Evolutionary conservation across 2,329 filamentous ascomycete species (phyloP), one percentile per base, ranked within the genome.

Genomic region (Alternaria burnsii): DNA sequence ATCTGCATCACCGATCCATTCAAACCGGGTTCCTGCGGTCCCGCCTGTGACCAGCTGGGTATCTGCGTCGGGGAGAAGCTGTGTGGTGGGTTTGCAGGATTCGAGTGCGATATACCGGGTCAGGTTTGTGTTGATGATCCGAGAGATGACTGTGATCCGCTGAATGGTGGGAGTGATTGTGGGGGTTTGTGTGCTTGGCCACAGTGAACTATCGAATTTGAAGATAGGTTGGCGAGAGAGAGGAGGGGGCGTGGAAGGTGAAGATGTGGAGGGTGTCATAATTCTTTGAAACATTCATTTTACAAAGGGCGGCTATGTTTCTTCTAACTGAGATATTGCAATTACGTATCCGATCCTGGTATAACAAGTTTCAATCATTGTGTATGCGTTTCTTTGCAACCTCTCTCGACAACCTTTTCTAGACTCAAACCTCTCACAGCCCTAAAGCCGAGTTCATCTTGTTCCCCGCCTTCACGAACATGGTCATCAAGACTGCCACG

Each of bases 61-160:
- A 75, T 79, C 10, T 80, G 78, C 41, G 76, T 78, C 14, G 62
- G 71, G 50, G 67, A 76, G 8, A 69, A 70, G 55, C 38, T 75
- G 47, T 83, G 82, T 61, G 80, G 81, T 26, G 82, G 81, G 0
- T 76, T 83, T 53, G 76, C 74, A 0, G 80, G 74, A 1, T 67
- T 76, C 20, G 30, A 3, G 3, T 83, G 82, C 60, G 58, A 68
- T 6, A 43, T 56, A 4, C 42, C 57, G 11, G 75, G 72, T 1
- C 70, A 77, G 70, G 68, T 71, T 10, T 84, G 82, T 58, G 66
- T 79, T 34, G 81, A 83, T 70, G 78, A 82, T 62, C 79, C 80
- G 5, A 66, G 75, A 11, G 82, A 83, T 63, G 70, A 75, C 12
- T 84, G 82, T 60, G 76, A 80, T 66, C 74, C 76, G 1, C 20